phyloP scores from a whole-genome alignment of 441 rosid genomes.

The Geranium incanum region DNA sequence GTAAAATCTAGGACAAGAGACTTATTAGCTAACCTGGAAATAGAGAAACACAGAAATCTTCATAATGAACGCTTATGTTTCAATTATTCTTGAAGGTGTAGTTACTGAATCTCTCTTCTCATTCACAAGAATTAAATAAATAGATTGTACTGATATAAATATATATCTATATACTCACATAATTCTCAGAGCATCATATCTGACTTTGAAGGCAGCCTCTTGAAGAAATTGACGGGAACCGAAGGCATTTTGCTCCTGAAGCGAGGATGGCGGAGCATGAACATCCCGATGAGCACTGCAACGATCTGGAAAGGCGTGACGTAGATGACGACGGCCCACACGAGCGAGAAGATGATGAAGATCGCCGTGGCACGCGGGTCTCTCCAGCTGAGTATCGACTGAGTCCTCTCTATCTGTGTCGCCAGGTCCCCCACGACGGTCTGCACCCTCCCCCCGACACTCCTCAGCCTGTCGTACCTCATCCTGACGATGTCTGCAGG shows the following conservation, averaged over 20 bases:
- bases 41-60: no score
- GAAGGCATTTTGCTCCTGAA: constrained; percentile 72
- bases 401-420: constrained; percentile 80
- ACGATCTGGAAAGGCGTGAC: constrained; percentile 78
- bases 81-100: no score
- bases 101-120: no score
- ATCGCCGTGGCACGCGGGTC: constrained; percentile 83
- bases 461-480: constrained; percentile 84
- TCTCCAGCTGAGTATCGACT: constrained; percentile 83
- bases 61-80: no score
- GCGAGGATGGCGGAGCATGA: constrained; percentile 76
- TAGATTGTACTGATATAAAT: no score
- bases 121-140: no score
- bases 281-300: constrained; percentile 71
- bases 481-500: constrained; percentile 62
- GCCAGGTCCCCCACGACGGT: constrained; percentile 85
- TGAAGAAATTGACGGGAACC: constrained; percentile 79
- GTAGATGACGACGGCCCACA: constrained; percentile 69
- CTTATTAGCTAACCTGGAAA: no score
- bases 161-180: no score
- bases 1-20: no score
- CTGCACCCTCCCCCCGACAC: constrained; percentile 85
- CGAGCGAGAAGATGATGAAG: constrained; percentile 55
- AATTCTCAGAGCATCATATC: constrained; percentile 61
- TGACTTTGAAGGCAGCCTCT: constrained; percentile 70